phyloP scores from a whole-genome alignment of 495 filamentous ascomycete genomes.

The Podospora fimiseda region DNA sequence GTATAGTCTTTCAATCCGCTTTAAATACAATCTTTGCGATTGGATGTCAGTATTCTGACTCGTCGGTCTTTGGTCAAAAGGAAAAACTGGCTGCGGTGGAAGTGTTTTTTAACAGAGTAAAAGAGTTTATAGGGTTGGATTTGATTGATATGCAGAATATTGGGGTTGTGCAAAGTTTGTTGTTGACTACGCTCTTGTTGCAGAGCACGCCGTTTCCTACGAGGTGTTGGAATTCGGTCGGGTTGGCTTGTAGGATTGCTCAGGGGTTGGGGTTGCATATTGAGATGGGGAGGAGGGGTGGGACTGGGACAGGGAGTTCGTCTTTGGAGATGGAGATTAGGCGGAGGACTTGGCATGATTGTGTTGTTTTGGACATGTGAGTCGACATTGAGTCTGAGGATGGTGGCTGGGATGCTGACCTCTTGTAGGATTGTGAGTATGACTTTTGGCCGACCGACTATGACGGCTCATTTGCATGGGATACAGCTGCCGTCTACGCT shows the following conservation, averaged over 20 bases:
- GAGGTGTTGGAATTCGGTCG: slow-evolving; percentile 43
- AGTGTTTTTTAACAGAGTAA: slow-evolving; percentile 41
- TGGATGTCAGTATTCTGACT: slow-evolving; percentile 40
- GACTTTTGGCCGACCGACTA: slow-evolving; percentile 43
- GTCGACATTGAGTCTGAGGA: slow-evolving; percentile 2
- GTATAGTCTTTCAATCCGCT: slow-evolving; percentile 40
- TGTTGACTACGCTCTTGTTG: slow-evolving; percentile 39
- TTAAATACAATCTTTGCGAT: slow-evolving; percentile 43
- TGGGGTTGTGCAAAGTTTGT: slow-evolving; percentile 41
- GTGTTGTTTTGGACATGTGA: slow-evolving; percentile 44
- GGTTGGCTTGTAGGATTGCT: slow-evolving; percentile 41
- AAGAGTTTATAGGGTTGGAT: slow-evolving; percentile 40
- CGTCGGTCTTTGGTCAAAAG: slow-evolving; percentile 17
- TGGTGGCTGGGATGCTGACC: neutral
- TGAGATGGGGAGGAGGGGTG: slow-evolving; percentile 15
- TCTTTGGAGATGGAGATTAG: slow-evolving; percentile 37
- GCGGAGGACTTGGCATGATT: slow-evolving; percentile 44
- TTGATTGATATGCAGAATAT: slow-evolving; percentile 38
- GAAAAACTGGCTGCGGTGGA: slow-evolving; percentile 34
- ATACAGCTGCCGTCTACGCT: slow-evolving; percentile 25
- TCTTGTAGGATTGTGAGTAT: slow-evolving; percentile 39
- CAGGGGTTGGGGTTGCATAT: slow-evolving; percentile 45
- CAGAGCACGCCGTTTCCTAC: slow-evolving; percentile 42
- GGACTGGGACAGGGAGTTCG: too few species aligned
- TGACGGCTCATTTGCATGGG: slow-evolving; percentile 33